Base-by-base conservation (phyloP, 495 filamentous ascomycete species). In the Letharia lupina region DNA sequence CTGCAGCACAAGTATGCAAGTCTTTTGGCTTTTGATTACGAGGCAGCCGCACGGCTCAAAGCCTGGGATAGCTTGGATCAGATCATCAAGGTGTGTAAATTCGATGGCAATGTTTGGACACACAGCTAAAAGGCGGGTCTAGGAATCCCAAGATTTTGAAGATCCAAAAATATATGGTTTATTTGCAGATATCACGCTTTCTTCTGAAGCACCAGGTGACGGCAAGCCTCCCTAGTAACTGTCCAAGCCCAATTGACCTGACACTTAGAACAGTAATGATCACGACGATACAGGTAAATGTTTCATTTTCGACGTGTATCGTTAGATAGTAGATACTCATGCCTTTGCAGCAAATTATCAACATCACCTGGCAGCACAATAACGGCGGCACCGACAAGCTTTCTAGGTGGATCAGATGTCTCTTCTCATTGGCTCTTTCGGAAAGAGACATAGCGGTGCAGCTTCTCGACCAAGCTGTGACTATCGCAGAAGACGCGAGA, bases 21-120 rank as follows among this genome's bases (percentile, higher is more conserved):
- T 31, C 75, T 93, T 15, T 73, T 91, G 8, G 81, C 84, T 2
- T 88, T 90, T 70, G 86, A 91, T 67, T 88, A 94, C 68, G 91
- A 94, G 77, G 87, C 84, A n/a, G 82, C 85, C 15, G 76, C 86
- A 33, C 77, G 78, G 23, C 76, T 96, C 8, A 82, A 86, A 67
- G 75, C 82, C 23, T 93, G 89, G 89, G 83, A 87, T 66, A 79
- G 78, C 61, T 73, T 93, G n/a, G 78, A 80, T 41, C 73, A 75
- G 8, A 81, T 90, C 15, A 80, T 93, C 41, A 77, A 87, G 54
- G 83, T 81, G 68, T 77, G 80, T 52, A 63, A 50, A 5, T 1
- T 15, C 39, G 60, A 62, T 62, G 58, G 9, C 4, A 3, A 20
- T 35, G 5, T 28, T 20, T 5, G 15, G 15, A 40, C 11, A 44